phyloP scores from a whole-genome alignment of 2,329 filamentous ascomycete genomes.

The Microcyclospora tardicrescens region DNA sequence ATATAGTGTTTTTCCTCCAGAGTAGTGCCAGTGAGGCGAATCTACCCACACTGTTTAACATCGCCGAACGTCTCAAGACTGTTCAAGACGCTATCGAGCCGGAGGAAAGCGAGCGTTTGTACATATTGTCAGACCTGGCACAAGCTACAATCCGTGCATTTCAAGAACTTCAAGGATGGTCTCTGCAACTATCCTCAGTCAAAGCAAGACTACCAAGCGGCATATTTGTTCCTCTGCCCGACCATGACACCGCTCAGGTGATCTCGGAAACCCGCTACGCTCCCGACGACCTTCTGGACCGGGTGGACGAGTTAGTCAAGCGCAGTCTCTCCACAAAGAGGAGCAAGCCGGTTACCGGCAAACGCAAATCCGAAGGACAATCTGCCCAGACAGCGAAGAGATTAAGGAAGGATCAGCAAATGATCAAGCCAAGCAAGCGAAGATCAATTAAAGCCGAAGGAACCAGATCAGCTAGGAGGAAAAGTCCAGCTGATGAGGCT shows the following conservation, averaged over 20 bases:
- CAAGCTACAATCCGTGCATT: conserved; percentile 72
- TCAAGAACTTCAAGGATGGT: conserved; percentile 76
- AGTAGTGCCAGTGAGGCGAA: conserved; percentile 77
- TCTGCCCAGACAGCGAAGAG: conserved; percentile 17
- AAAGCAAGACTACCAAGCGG: conserved; percentile 71
- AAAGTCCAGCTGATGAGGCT: conserved; percentile 20
- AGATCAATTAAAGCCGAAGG: conserved; percentile 19
- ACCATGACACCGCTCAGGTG: conserved; percentile 65
- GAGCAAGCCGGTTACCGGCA: conserved; percentile 8
- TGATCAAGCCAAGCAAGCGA: conserved; percentile 20
- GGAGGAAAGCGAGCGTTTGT: conserved; percentile 58
- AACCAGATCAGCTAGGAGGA: conserved; percentile 28
- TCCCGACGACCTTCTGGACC: conserved; percentile 59
- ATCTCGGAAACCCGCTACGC: conserved; percentile 80
- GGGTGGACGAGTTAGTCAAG: conserved; percentile 64
- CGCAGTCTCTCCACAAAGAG: conserved; percentile 48
- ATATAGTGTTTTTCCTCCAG: conserved; percentile 79
- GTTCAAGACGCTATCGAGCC: conserved; percentile 65
- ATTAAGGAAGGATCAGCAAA: conserved; percentile 9
- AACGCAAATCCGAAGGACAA: conserved; percentile 24
- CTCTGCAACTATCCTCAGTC: conserved; percentile 66
- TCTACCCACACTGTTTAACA: conserved; percentile 75
- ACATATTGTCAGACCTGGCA: conserved; percentile 76
- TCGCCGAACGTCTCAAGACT: conserved; percentile 86
- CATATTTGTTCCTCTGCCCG: conserved; percentile 62